Conservation (phyloP, 2,329 filamentous ascomycete genomes). For the Neonectria ditissima region DNA sequence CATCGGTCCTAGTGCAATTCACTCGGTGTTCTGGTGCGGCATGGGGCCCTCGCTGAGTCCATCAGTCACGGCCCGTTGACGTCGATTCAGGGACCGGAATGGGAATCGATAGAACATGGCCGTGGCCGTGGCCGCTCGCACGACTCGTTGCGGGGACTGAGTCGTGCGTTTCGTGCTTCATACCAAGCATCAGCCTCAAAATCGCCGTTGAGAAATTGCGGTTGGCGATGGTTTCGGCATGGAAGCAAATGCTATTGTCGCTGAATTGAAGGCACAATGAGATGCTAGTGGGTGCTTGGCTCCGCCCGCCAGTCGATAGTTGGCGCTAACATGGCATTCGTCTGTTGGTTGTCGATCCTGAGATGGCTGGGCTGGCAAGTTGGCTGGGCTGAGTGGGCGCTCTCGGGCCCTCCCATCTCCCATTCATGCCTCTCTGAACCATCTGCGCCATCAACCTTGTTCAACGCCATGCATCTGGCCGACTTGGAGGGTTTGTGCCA, state of each 20-base stretch:
- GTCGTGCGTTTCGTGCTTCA: neutral
- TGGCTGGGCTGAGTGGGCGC: neutral
- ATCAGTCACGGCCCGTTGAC: neutral
- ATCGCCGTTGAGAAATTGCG: neutral
- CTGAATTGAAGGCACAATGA: slow-evolving; percentile 12
- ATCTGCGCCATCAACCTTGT: slow-evolving; percentile 23
- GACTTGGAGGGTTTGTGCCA: slow-evolving; percentile 20
- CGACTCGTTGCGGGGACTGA: neutral
- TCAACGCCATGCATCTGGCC: slow-evolving; percentile 25
- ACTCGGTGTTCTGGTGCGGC: neutral
- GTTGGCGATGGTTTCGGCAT: slow-evolving; percentile 1
- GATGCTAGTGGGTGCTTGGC: neutral
- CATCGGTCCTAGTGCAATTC: neutral
- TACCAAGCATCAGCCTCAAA: neutral
- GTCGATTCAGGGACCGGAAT: slow-evolving; percentile 23
- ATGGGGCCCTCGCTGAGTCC: slow-evolving; percentile 3
- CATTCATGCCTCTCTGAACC: slow-evolving; percentile 24
- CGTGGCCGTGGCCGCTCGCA: neutral
- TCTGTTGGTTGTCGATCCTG: neutral
- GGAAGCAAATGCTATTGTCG: neutral
- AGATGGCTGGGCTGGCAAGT: neutral
- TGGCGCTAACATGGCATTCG: slow-evolving; percentile 8
- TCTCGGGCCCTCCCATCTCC: slow-evolving; percentile 25
- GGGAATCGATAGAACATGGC: slow-evolving; percentile 4
- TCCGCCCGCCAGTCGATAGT: slow-evolving; percentile 6